A percentile compares a stretch with the other conserved stretches of the same genome.
Conservation (phyloP, 2,329 filamentous ascomycete species). For the Ascochyta fabae region DNA sequence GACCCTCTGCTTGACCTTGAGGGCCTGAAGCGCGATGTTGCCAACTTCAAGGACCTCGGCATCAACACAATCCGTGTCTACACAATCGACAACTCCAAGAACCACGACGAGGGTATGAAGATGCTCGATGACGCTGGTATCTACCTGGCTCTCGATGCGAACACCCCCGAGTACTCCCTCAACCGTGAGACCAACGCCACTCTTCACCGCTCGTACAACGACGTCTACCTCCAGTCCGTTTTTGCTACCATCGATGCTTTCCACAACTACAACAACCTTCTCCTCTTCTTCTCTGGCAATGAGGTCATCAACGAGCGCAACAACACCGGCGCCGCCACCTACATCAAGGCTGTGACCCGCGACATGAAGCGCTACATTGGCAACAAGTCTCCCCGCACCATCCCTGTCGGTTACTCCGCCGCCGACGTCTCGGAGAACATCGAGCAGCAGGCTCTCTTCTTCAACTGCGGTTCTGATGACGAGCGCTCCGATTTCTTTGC, state of each 20-base stretch:
- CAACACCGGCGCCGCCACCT: slow-evolving; percentile 72
- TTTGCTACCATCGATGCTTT: slow-evolving; percentile 84
- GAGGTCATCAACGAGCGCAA: slow-evolving; percentile 74
- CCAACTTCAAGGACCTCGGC: slow-evolving; percentile 81
- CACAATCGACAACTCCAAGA: slow-evolving; percentile 82
- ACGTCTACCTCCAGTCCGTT: slow-evolving; percentile 80
- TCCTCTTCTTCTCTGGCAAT: slow-evolving; percentile 82
- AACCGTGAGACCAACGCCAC: slow-evolving; percentile 72
- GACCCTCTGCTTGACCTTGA: slow-evolving; percentile 78
- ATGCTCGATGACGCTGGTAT: slow-evolving; percentile 82
- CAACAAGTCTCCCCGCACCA: slow-evolving; percentile 68
- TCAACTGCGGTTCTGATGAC: slow-evolving; percentile 90
- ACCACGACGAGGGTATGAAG: slow-evolving; percentile 86
- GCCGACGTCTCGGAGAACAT: slow-evolving; percentile 87
- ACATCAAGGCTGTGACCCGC: slow-evolving; percentile 74
- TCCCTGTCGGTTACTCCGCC: slow-evolving; percentile 81
- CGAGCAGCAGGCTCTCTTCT: slow-evolving; percentile 83
- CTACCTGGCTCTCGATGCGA: slow-evolving; percentile 90
- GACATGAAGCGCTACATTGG: slow-evolving; percentile 82
- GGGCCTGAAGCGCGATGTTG: slow-evolving; percentile 77
- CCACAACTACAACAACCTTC: slow-evolving; percentile 80
- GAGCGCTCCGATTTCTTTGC: slow-evolving; percentile 88
- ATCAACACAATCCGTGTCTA: slow-evolving; percentile 93
- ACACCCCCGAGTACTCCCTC: slow-evolving; percentile 85
- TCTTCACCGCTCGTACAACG: slow-evolving; percentile 74